phyloP scores from a whole-genome alignment of 495 filamentous ascomycete genomes.

The Aspergillus ostianus region DNA sequence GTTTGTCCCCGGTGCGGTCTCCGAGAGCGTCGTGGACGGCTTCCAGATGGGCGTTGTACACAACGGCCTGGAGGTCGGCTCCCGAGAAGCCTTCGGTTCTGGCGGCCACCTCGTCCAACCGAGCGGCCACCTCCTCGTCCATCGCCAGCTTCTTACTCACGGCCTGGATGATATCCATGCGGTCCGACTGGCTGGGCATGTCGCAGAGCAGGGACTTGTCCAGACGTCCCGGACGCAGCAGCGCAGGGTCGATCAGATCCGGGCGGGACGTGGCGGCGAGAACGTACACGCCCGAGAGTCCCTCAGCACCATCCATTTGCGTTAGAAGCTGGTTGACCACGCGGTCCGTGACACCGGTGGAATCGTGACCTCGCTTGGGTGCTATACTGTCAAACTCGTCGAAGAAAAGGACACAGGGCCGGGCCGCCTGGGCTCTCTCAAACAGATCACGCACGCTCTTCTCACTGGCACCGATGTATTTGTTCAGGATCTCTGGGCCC shows the following conservation, averaged over 20 bases:
- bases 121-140: slow-evolving; percentile 51
- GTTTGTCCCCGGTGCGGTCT: slow-evolving; percentile 51
- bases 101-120: slow-evolving; percentile 64
- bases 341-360: slow-evolving; percentile 94
- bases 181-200: slow-evolving; percentile 73
- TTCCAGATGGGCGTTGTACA: slow-evolving; percentile 95
- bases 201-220: slow-evolving; percentile 92
- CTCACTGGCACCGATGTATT: slow-evolving; percentile 95
- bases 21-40: slow-evolving; percentile 91
- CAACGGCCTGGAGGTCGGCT: slow-evolving; percentile 89
- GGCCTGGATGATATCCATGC: slow-evolving; percentile 81
- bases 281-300: slow-evolving; percentile 90
- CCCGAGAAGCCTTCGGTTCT: slow-evolving; percentile 90
- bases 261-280: slow-evolving; percentile 88
- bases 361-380: slow-evolving; percentile 94
- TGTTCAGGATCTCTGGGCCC: slow-evolving; percentile 96
- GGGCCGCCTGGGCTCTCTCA: slow-evolving; percentile 82
- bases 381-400: slow-evolving; percentile 98
- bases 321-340: slow-evolving; percentile 97
- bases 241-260: slow-evolving; percentile 90
- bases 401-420: slow-evolving; percentile 93
- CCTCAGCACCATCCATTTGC: slow-evolving; percentile 98
- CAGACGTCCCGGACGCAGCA: slow-evolving; percentile 82
- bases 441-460: slow-evolving; percentile 95
- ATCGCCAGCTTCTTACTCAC: slow-evolving; percentile 77